phyloP scores from a whole-genome alignment of 164 flowering plant species.

The Tinospora cordifolia region DNA sequence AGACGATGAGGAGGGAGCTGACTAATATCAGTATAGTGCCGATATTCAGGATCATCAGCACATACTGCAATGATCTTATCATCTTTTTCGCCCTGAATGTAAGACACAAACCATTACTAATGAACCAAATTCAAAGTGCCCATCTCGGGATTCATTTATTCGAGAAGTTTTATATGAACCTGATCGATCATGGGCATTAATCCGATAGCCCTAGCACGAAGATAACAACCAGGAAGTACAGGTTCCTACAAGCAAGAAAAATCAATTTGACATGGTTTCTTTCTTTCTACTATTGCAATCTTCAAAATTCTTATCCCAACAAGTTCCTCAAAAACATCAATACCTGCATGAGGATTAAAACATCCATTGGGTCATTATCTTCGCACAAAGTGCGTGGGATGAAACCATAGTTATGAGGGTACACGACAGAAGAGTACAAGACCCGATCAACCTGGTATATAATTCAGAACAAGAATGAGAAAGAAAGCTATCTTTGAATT shows the following conservation, averaged over 20 bases:
- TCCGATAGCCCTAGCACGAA: slow-evolving; percentile 61
- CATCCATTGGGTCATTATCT: slow-evolving; percentile 74
- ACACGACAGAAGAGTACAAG: slow-evolving; percentile 64
- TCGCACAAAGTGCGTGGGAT: slow-evolving; percentile 71
- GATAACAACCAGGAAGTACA: slow-evolving; percentile 63
- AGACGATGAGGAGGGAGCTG: slow-evolving; percentile 65
- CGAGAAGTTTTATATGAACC: slow-evolving; percentile 9
- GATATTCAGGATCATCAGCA: slow-evolving; percentile 72
- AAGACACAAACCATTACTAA: neutral
- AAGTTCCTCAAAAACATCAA: neutral
- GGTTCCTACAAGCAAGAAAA: slow-evolving; percentile 46
- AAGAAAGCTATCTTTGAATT: neutral
- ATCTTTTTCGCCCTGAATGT: slow-evolving; percentile 58
- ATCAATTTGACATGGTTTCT: neutral
- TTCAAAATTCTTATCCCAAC: neutral
- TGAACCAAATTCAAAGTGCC: neutral
- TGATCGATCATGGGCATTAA: slow-evolving; percentile 64
- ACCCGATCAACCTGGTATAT: slow-evolving; percentile 58
- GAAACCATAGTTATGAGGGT: slow-evolving; percentile 74
- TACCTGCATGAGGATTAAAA: slow-evolving; percentile 72
- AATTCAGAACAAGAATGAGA: neutral
- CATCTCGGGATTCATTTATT: neutral
- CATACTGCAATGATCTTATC: slow-evolving; percentile 76
- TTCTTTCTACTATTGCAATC: neutral
- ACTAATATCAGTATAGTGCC: slow-evolving; percentile 52